Conservation (phyloP, 169 alveolate genomes). For the Eimeria acervulina region DNA sequence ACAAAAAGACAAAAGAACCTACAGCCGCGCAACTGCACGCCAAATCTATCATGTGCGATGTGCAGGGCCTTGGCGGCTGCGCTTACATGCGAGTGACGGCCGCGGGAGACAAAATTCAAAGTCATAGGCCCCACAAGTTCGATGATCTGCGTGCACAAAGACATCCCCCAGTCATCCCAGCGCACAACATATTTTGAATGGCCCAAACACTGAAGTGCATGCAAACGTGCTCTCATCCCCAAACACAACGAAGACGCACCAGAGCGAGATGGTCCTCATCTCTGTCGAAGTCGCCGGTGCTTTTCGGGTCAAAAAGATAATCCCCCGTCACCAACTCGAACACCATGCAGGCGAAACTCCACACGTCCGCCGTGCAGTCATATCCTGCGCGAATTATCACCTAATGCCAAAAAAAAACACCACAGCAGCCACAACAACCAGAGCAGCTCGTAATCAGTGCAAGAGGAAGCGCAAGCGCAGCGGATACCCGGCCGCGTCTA, state of each 20-base stretch:
- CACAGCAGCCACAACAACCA: conserved; percentile 43
- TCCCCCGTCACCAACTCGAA: conserved; percentile 99
- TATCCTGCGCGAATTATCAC: conserved; percentile 96
- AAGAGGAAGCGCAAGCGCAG: background rate
- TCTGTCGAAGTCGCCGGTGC: conserved; percentile 90
- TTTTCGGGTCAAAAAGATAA: conserved; percentile 98
- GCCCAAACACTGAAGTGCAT: background rate
- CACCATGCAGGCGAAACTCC: conserved; percentile 99
- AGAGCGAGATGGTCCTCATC: conserved; percentile 97
- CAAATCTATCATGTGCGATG: background rate
- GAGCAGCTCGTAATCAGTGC: background rate
- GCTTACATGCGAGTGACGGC: conserved; percentile 78
- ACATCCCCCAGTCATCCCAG: background rate
- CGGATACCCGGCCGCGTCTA: conserved; percentile 10
- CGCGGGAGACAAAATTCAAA: conserved; percentile 76
- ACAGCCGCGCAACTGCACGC: background rate
- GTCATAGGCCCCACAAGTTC: conserved; percentile 79
- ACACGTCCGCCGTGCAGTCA: conserved; percentile 97
- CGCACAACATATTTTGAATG: too few species aligned
- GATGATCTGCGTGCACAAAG: conserved; percentile 68
- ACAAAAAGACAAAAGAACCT: background rate
- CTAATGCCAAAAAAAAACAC: conserved; percentile 40
- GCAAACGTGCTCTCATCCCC: background rate
- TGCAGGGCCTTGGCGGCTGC: background rate
- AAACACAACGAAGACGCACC: conserved; percentile 91